These are phyloP conservation scores for Simmondsia chinensis DNA, from an alignment of 148 eudicot genomes.

Conservation along the genomic window DNA sequence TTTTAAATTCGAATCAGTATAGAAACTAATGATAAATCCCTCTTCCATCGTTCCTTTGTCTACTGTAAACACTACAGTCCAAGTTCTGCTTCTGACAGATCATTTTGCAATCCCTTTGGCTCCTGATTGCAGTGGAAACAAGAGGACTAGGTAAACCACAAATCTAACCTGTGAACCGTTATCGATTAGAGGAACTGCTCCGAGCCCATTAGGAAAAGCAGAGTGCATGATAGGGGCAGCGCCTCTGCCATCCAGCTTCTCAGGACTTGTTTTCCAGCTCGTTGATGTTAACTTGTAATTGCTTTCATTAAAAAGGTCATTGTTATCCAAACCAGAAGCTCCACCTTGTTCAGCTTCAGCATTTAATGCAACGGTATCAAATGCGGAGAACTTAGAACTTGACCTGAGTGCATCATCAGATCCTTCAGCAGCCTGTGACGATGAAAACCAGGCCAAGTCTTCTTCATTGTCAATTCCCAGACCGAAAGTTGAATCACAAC, in stretches of 20 bases:
- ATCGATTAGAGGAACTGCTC: conserved; percentile 14
- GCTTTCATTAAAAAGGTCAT: conserved; percentile 21
- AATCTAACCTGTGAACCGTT: conserved; percentile 16
- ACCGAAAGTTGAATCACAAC: conserved; percentile 86
- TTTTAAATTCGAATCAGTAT: too few relatives aligned
- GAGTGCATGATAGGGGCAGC: conserved; percentile 11
- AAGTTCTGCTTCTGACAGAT: too few relatives aligned
- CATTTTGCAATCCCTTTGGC: too few relatives aligned
- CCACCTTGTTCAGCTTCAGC: conserved; percentile 24
- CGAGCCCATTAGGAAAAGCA: conserved; percentile 21
- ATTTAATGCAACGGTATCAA: conserved; percentile 25
- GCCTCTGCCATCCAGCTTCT: conserved; percentile 18
- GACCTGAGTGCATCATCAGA: conserved; percentile 40
- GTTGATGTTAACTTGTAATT: conserved; percentile 19
- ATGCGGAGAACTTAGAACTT: conserved; percentile 30
- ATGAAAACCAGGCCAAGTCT: conserved; percentile 56
- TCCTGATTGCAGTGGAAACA: too few relatives aligned
- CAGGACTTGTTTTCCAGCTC: conserved; percentile 19
- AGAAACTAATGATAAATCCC: too few relatives aligned
- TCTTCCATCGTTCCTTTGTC: too few relatives aligned
- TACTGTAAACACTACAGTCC: too few relatives aligned
- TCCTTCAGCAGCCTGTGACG: conserved; percentile 51
- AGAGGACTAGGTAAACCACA: too few relatives aligned
- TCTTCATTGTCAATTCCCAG: conserved; percentile 43
- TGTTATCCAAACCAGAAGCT: conserved; percentile 17